Base-by-base conservation (phyloP, 1,284 basidiomycete species). In the Erythrobasidium hasegawianum region DNA sequence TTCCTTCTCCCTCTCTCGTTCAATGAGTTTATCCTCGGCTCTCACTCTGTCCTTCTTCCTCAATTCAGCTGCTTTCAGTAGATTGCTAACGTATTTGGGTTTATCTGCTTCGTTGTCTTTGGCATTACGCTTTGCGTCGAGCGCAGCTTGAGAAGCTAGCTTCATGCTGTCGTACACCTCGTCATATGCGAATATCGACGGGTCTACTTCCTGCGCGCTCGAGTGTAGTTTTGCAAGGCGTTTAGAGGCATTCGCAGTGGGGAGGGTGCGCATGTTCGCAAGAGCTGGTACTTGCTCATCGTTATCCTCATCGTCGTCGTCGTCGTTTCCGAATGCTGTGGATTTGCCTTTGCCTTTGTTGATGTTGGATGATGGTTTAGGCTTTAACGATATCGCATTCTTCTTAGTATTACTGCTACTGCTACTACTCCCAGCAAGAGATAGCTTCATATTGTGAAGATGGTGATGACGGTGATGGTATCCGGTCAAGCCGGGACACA, bases 21-120 rank as follows among this genome's bases (percentile, higher is more conserved):
- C 89, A 73, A 97, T 88, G 87, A 94, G 90, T 81, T 97, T 97
- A 79, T 98, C 93, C 78, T 99, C 95, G 0, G 96, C 96, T 62
- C 94, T 83, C n/a, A 97, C 78, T 72, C 90, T 84, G 76, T 98
- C 96, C 49, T 96, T 80, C 73, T 87, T 86, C 38, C 96, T 84
- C 45, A 90, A 90, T 50, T 87, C 86, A 22, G 96, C 93, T 8
- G 90, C 85, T n/a, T 82, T 80, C 1, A 97, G 80, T 53, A 97
- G 84, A 39, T 83, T 84, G 56, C 83, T 82, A 68, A 97, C 96
- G 75, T 98, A 97, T 80, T 97, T 97, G 0, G 96, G 93, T 88
- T 94, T 73, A 57, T 38, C 11, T 16, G 49, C 16, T 24, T 56
- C 47, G 38, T 18, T 47, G 33, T 59, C 55, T 29, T 56, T 38